Conservation (phyloP, 768 basidiomycete genomes). For the Termitomyces sp. region DNA sequence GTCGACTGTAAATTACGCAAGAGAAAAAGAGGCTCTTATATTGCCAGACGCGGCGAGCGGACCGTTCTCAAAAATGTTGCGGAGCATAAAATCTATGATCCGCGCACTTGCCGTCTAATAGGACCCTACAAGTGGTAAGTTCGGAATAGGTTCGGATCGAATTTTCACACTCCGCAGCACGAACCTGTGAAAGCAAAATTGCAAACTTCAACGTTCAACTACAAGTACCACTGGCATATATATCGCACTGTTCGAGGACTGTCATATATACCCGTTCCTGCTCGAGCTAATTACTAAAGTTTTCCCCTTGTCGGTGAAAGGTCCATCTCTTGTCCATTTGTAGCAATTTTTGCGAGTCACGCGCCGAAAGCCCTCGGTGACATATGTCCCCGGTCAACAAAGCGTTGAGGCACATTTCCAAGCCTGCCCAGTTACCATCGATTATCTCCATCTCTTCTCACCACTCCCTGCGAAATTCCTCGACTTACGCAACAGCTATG, state of each 20-base stretch:
- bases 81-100: neutral
- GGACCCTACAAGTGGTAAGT: neutral
- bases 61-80: neutral
- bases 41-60: neutral
- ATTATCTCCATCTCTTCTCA: neutral
- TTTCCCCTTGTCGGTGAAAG: neutral
- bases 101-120: neutral
- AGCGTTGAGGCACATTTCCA: neutral
- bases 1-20: too few relatives aligned
- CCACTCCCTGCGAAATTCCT: constrained; percentile 1
- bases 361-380: neutral
- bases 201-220: neutral
- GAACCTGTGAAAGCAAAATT: neutral
- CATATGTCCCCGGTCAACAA: constrained; percentile 1
- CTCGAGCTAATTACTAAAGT: neutral
- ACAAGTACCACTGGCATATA: constrained; percentile 7
- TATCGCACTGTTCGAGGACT: constrained; percentile 2
- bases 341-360: neutral
- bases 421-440: constrained; percentile 9
- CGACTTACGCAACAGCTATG: constrained; percentile 31
- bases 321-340: neutral
- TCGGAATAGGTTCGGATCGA: neutral
- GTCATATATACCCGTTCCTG: neutral
- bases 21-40: too few relatives aligned
- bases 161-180: neutral